Evolutionary conservation across 192 early-diverging fungal species (phyloP).

Genomic region (Backusella mclennaniae): DNA sequence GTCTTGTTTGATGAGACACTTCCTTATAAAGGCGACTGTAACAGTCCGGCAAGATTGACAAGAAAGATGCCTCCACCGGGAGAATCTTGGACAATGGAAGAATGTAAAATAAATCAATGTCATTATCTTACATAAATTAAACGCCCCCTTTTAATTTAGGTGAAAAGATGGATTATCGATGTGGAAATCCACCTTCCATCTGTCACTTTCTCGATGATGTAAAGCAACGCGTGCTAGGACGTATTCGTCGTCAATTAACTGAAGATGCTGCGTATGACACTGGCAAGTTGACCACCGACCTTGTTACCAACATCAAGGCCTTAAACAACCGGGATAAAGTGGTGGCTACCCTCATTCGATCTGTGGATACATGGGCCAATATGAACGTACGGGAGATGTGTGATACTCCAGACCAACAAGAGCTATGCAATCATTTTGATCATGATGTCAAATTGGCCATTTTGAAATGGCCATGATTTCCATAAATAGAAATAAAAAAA

Average conservation of each 20-base stretch:
- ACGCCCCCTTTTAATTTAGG: constrained; percentile 11
- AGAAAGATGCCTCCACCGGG: constrained; percentile 44
- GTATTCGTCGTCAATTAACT: constrained; percentile 20
- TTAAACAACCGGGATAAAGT: constrained; percentile 13
- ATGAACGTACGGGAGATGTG: constrained; percentile 28
- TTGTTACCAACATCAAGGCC: constrained; percentile 13
- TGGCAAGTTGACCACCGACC: constrained; percentile 18
- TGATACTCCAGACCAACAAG: constrained; percentile 1
- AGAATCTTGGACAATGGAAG: constrained; percentile 47
- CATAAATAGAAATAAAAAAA: not conserved
- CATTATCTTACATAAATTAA: not conserved
- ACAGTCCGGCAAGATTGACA: constrained; percentile 40
- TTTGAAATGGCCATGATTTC: constrained; percentile 30
- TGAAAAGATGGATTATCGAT: constrained; percentile 54
- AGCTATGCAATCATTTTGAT: constrained; percentile 32
- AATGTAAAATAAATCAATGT: constrained; percentile 34
- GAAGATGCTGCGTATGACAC: constrained; percentile 18
- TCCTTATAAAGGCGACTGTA: constrained; percentile 59
- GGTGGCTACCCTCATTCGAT: constrained; percentile 6
- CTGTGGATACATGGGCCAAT: constrained; percentile 20
- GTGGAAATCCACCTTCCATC: constrained; percentile 59
- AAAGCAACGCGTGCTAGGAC: constrained; percentile 27
- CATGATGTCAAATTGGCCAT: constrained; percentile 30
- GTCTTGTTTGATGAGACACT: constrained; percentile 47
- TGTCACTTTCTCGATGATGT: constrained; percentile 47